These are phyloP conservation scores for Solanum chacoense DNA, from an alignment of 305 asterid species.

Conservation along the genomic window DNA sequence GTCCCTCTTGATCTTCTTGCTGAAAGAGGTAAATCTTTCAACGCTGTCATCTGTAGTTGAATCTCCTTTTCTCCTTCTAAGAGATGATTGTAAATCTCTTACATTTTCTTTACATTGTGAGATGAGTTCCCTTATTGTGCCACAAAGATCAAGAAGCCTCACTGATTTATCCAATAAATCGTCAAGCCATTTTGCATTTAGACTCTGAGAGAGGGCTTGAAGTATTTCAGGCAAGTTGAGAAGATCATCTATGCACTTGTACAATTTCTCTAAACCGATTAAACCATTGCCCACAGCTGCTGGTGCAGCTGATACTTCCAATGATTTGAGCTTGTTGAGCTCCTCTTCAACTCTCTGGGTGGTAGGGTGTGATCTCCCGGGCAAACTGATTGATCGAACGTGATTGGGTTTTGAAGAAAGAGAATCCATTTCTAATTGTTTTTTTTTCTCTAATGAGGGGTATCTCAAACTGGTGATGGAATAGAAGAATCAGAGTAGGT, in stretches of 20 bases:
- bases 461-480: not conserved
- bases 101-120: slow-evolving; percentile 1
- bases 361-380: slow-evolving; percentile 6
- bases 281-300: not conserved
- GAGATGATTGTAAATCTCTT: slow-evolving; percentile 2
- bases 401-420: slow-evolving; percentile 2
- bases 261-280: not conserved
- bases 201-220: not conserved
- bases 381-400: slow-evolving; percentile 11
- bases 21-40: not conserved
- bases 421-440: not conserved
- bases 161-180: slow-evolving; percentile 2
- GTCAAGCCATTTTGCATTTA: not conserved
- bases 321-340: slow-evolving; percentile 2
- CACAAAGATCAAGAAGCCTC: slow-evolving; percentile 8
- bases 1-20: slow-evolving; percentile 7
- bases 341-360: slow-evolving; percentile 6
- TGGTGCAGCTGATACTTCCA: not conserved
- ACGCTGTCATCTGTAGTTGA: not conserved
- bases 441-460: not conserved
- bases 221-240: not conserved
- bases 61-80: slow-evolving; percentile 11
- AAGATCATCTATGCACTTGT: slow-evolving; percentile 6
- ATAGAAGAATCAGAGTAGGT: not conserved
- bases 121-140: not conserved